Conservation (phyloP, 2,329 filamentous ascomycete genomes). For the Daldinia sp. region DNA sequence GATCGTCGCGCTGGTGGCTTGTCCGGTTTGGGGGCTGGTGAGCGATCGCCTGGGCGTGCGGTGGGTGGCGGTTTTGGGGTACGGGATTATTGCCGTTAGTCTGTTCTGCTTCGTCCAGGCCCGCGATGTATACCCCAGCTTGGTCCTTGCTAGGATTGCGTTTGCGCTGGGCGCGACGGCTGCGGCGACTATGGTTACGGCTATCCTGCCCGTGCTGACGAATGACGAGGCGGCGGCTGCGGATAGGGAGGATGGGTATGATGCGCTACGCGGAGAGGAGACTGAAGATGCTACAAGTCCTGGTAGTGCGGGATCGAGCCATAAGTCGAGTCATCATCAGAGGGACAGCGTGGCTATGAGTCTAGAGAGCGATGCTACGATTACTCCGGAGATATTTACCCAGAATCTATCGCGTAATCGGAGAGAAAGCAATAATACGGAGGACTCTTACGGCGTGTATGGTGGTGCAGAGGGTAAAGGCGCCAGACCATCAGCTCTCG, state of each 20-base stretch:
- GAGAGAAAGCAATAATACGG: slow-evolving; percentile 27
- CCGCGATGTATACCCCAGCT: slow-evolving; percentile 84
- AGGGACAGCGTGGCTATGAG: slow-evolving; percentile 71
- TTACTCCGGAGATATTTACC: slow-evolving; percentile 71
- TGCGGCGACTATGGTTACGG: slow-evolving; percentile 94
- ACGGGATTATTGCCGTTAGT: slow-evolving; percentile 79
- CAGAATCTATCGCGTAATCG: slow-evolving; percentile 47
- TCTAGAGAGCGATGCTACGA: slow-evolving; percentile 77
- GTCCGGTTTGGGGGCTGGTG: slow-evolving; percentile 79
- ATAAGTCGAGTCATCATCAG: slow-evolving; percentile 50
- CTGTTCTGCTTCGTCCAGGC: slow-evolving; percentile 86
- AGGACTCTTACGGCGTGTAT: slow-evolving; percentile 20
- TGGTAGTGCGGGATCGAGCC: slow-evolving; percentile 25
- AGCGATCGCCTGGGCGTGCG: slow-evolving; percentile 81
- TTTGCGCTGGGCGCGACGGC: slow-evolving; percentile 95
- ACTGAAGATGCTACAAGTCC: slow-evolving; percentile 39
- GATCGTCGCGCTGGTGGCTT: slow-evolving; percentile 80
- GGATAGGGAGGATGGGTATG: slow-evolving; percentile 40
- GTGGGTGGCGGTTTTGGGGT: slow-evolving; percentile 78
- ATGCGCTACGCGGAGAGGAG: slow-evolving; percentile 27
- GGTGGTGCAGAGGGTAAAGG: slow-evolving; percentile 40
- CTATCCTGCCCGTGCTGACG: slow-evolving; percentile 80
- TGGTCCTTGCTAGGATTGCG: slow-evolving; percentile 82
- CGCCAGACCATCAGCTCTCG: slow-evolving; percentile 69
- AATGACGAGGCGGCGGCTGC: slow-evolving; percentile 52